These are phyloP conservation scores for Colletotrichum lini DNA, from an alignment of 2,329 filamentous ascomycete species.

Conservation along the genomic window DNA sequence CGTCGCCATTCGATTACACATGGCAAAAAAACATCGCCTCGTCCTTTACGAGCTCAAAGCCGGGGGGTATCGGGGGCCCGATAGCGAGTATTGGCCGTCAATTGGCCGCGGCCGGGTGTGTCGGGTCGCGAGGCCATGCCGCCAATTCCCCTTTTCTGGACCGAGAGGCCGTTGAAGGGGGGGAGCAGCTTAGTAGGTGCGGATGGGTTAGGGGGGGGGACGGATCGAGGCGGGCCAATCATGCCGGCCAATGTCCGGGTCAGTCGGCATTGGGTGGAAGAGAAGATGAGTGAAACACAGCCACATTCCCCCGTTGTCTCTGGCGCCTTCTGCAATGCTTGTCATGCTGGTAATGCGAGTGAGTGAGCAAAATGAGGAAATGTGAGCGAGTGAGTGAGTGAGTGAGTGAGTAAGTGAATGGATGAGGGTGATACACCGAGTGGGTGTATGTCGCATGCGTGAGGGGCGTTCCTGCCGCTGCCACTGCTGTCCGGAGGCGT, in stretches of 20 bases:
- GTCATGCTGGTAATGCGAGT: neutral
- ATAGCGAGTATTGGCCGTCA: neutral
- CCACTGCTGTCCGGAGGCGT: no score
- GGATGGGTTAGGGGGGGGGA: no score
- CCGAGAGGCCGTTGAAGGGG: neutral
- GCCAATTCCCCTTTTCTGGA: slow-evolving; percentile 11
- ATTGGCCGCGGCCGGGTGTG: slow-evolving; percentile 11
- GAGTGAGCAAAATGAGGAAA: neutral
- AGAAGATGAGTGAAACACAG: slow-evolving; percentile 40
- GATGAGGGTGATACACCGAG: no score
- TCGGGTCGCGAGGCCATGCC: slow-evolving; percentile 16
- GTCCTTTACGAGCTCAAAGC: neutral
- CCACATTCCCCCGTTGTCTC: slow-evolving; percentile 29
- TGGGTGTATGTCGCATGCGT: neutral
- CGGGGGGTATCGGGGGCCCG: neutral
- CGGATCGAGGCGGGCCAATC: slow-evolving; percentile 15
- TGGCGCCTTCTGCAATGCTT: neutral
- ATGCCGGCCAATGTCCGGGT: slow-evolving; percentile 26
- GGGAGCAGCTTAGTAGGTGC: no score
- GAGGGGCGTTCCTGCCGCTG: slow-evolving; percentile 16
- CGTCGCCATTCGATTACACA: neutral
- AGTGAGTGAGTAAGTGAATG: neutral
- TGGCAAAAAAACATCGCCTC: no score
- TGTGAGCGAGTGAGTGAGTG: neutral
- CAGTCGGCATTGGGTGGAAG: slow-evolving; percentile 10